A percentile compares a stretch with the other conserved stretches of the same genome.
phyloP scores from a whole-genome alignment of 345 rosid genomes.

The Carallia pectinifolia region DNA sequence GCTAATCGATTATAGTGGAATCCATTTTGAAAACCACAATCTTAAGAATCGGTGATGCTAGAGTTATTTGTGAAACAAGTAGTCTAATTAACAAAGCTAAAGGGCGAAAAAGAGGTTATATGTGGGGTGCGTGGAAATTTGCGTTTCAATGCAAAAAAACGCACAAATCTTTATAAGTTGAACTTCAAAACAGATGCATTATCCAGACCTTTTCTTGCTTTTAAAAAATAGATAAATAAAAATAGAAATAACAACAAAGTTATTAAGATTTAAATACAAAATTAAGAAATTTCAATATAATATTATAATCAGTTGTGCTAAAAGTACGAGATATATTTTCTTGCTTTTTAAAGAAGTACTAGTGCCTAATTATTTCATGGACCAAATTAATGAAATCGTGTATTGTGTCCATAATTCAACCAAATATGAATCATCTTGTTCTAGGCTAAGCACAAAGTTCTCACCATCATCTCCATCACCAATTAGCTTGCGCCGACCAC shows the following conservation, averaged over 20 bases:
- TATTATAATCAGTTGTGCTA: too few relatives aligned
- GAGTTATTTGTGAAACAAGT: background rate
- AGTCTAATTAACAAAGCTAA: background rate
- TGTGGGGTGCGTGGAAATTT: background rate
- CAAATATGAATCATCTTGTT: background rate
- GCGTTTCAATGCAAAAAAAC: background rate
- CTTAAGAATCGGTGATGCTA: background rate
- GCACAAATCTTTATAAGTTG: background rate
- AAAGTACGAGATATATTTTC: background rate
- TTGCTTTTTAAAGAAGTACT: background rate
- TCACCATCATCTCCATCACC: background rate
- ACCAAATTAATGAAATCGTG: background rate
- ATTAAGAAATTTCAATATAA: too few relatives aligned
- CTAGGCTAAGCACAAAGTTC: background rate
- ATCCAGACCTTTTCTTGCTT: background rate
- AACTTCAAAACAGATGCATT: background rate
- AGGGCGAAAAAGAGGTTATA: background rate
- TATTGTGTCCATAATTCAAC: background rate
- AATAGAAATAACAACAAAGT: too few relatives aligned
- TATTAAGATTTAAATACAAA: too few relatives aligned
- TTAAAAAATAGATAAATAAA: background rate
- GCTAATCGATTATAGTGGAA: conserved; percentile 5
- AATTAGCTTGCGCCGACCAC: background rate
- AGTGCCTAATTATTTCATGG: background rate
- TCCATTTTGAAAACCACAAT: conserved; percentile 1